phyloP scores from a whole-genome alignment of 495 filamentous ascomycete species.

The Cetradonia linearis region DNA sequence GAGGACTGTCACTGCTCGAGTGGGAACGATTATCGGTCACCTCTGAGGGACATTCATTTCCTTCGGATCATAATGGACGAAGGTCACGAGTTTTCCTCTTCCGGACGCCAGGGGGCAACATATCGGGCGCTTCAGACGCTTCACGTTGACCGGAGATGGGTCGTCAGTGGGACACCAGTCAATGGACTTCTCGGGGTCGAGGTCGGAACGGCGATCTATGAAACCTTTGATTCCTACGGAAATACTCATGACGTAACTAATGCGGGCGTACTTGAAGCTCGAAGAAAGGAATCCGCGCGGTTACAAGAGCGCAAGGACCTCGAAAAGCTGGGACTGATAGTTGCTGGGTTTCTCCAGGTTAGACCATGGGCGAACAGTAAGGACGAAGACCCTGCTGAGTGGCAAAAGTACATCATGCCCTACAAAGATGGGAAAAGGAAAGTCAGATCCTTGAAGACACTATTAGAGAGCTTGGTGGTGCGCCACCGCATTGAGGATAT shows the following conservation, averaged over 20 bases:
- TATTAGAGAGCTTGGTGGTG: conserved; percentile 68
- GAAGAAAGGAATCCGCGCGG: conserved; percentile 31
- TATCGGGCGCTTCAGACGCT: conserved; percentile 57
- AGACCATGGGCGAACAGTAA: conserved; percentile 61
- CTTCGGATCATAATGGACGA: conserved; percentile 85
- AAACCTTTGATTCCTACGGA: conserved; percentile 25
- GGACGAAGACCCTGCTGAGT: conserved; percentile 46
- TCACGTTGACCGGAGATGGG: conserved; percentile 66
- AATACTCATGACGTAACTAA: conserved; percentile 27
- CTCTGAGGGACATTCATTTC: conserved; percentile 64
- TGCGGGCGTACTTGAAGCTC: conserved; percentile 21
- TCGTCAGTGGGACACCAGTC: conserved; percentile 85
- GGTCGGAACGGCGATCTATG: conserved; percentile 45
- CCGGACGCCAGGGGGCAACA: conserved; percentile 51
- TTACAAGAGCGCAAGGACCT: conserved; percentile 60
- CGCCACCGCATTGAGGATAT: conserved; percentile 67
- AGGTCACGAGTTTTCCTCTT: conserved; percentile 66
- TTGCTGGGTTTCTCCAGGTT: conserved; percentile 58
- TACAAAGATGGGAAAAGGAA: conserved; percentile 46
- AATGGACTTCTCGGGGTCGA: conserved; percentile 68
- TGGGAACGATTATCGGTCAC: conserved; percentile 42
- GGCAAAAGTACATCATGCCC: conserved; percentile 67
- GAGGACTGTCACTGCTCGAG: conserved; percentile 30
- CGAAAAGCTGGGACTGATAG: conserved; percentile 60
- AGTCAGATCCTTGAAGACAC: conserved; percentile 52